Base-by-base conservation (phyloP, 768 basidiomycete species). In the Hirschioporus abietinus region DNA sequence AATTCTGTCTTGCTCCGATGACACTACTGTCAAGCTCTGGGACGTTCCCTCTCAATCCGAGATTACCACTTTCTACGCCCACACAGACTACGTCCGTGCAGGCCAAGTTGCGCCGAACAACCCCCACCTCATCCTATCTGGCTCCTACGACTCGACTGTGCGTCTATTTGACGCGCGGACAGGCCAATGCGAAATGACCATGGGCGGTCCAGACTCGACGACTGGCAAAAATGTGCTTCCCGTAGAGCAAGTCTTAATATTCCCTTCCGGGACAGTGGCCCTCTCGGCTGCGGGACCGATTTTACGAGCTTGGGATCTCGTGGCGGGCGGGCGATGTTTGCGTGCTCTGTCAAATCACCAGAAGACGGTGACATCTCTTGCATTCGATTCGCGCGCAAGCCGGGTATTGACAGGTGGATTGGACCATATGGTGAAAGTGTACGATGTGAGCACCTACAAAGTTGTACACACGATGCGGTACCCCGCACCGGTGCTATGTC, bases 391-490 rank as follows among this genome's bases (percentile, higher is more conserved):
- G 34, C 84, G 81, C 63, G 88, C 91, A 27, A 86, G 87, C 70
- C 85, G 95, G 42, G 83, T 99, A 1, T 81, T 99, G 60, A 94
- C 93, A 0, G 97, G 95, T 34, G 88, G 92, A 58, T 81, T 99
- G 68, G 97, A 99, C 75, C 95, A 96, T 71, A 92, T 99, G 91
- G 93, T 99, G 66, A 99, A 99, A 78, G 96, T 98, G 35, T 99
- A 99, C 79, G 96, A 99, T 76, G 88, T 96, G 42, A 87, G 91
- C 74, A 87, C 87, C 18, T 98, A 96, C 82, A 92, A 92, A 72
- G 97, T 99, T 36, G 88, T 97, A 17, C 97, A 99, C 73, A 98
- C 97, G 4, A 99, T 99, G 94, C 89, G 97, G 60, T 99, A 99
- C 77, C 93, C 96, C 5, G 94, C 95, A 5, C 93, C 95, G 6